Evolutionary conservation across 2,329 filamentous ascomycete genomes (phyloP).

Genomic region (Pyricularia sp.): DNA sequence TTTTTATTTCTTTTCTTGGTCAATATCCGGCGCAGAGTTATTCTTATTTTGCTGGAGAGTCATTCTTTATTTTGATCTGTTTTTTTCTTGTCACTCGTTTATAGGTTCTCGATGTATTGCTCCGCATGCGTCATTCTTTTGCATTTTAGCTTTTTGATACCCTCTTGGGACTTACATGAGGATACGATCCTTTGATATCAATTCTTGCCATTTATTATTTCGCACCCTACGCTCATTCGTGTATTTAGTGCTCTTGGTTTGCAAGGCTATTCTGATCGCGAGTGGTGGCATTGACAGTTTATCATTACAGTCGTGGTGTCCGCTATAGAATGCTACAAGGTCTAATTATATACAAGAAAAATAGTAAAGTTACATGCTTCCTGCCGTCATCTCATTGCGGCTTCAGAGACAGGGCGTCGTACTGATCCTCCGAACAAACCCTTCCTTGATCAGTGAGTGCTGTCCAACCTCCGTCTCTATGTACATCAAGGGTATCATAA

Average conservation of each 20-base stretch:
- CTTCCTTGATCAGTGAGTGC: neutral
- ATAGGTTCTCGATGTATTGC: neutral
- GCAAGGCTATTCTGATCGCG: neutral
- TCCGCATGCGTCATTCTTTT: neutral
- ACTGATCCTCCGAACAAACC: neutral
- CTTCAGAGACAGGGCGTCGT: neutral
- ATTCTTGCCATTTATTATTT: neutral
- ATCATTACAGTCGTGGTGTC: neutral
- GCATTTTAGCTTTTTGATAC: neutral
- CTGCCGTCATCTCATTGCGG: neutral
- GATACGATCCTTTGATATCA: neutral
- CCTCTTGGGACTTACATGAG: neutral
- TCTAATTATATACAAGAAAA: neutral
- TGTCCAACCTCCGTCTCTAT: neutral
- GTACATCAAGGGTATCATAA: neutral
- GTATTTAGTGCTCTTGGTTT: neutral
- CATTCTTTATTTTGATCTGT: neutral
- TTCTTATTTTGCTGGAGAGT: neutral
- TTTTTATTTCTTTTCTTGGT: neutral
- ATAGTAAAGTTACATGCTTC: neutral
- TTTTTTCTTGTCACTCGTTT: neutral
- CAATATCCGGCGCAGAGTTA: neutral
- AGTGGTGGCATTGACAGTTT: neutral
- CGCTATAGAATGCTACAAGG: neutral
- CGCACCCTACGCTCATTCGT: neutral